A percentile compares a stretch with the other conserved stretches of the same genome.
Conservation (phyloP, 2,329 filamentous ascomycete species). For the Hypoxylon rubiginosum region DNA sequence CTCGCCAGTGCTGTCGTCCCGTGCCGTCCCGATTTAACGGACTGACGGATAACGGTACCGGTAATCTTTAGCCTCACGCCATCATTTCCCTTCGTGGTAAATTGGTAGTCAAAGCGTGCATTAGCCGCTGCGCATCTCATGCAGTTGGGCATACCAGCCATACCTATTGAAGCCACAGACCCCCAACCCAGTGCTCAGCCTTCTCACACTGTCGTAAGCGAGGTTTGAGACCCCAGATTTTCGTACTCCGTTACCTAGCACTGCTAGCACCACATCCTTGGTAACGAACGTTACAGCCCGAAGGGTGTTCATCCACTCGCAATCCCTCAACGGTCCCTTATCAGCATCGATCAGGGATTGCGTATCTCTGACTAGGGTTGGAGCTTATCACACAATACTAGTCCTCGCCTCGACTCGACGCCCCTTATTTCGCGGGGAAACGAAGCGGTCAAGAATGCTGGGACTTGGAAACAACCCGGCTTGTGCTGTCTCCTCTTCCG, state of each 20-base stretch:
- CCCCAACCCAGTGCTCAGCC: not conserved
- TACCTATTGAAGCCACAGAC: not conserved
- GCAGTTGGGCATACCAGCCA: not conserved
- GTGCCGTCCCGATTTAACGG: not conserved
- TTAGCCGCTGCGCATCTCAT: not conserved
- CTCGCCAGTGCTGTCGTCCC: not conserved
- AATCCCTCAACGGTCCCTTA: too few species aligned
- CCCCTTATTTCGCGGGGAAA: constrained; percentile 26
- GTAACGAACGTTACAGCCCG: too few species aligned
- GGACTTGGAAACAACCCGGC: constrained; percentile 4
- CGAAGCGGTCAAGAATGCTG: constrained; percentile 20
- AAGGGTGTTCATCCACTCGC: too few species aligned
- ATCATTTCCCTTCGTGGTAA: not conserved
- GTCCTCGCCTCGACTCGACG: not conserved
- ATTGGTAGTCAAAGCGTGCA: not conserved
- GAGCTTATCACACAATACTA: constrained; percentile 6
- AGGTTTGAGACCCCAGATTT: too few species aligned
- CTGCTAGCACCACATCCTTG: too few species aligned
- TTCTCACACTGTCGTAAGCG: too few species aligned
- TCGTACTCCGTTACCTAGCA: too few species aligned
- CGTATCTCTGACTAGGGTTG: not conserved
- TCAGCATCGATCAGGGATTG: not conserved
- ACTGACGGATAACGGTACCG: not conserved
- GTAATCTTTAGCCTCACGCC: not conserved
- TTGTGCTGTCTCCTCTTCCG: constrained; percentile 1